A percentile compares a stretch with the other conserved stretches of the same genome.
phyloP scores from a whole-genome alignment of 2,329 filamentous ascomycete species.

The Sporothrix variecibatus region DNA sequence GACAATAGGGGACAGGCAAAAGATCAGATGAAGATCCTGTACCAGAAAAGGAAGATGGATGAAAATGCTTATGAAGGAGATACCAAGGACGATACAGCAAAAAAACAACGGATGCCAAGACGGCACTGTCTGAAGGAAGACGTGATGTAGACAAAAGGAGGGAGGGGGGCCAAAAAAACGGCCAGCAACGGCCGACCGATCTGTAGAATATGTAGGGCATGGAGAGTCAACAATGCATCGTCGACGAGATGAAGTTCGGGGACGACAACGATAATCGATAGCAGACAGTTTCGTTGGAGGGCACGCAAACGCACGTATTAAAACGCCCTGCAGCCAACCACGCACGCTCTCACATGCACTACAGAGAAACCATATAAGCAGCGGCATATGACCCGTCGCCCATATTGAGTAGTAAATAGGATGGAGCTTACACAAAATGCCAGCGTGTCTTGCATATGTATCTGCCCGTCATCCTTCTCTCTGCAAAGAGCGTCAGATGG shows the following conservation, averaged over 20 bases:
- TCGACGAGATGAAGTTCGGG: not conserved
- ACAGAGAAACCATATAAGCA: not conserved
- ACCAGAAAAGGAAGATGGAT: not conserved
- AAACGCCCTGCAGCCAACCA: slow-evolving; percentile 2
- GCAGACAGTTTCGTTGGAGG: not conserved
- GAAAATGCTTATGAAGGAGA: not conserved
- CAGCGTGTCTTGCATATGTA: slow-evolving; percentile 16
- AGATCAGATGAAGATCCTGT: slow-evolving; percentile 20
- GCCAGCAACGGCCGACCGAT: not conserved
- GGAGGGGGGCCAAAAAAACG: not conserved
- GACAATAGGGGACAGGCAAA: not conserved
- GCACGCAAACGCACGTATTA: not conserved
- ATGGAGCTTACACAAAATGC: not conserved
- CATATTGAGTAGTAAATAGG: not conserved
- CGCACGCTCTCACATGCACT: not conserved
- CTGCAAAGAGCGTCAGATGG: not conserved
- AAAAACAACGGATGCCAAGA: not conserved
- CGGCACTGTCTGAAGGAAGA: not conserved
- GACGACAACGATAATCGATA: too few species aligned
- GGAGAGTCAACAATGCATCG: not conserved
- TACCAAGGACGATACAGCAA: not conserved
- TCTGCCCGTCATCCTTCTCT: slow-evolving; percentile 1
- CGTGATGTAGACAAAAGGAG: not conserved
- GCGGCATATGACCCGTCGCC: not conserved
- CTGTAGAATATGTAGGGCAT: not conserved